Conservation (phyloP, 202 grass and related monocot genomes). For the Dendrocalamus latiflorus region DNA sequence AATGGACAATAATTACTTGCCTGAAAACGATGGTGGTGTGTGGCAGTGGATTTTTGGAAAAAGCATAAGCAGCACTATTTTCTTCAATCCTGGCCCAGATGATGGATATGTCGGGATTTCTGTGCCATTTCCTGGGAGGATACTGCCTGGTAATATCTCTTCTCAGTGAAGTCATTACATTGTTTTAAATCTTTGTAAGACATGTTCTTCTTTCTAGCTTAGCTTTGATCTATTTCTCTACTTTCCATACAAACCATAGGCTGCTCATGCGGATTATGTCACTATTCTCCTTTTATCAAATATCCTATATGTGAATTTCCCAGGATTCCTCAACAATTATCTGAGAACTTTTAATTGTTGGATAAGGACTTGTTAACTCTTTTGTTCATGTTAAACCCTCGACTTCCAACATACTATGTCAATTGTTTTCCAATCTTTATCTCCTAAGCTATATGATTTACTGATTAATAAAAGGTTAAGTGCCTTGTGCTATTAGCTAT, state of each 20-base stretch:
- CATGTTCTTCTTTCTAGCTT: neutral
- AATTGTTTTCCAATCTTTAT: neutral
- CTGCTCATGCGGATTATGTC: neutral
- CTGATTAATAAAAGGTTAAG: neutral
- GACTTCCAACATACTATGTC: neutral
- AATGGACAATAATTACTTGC: constrained; percentile 80
- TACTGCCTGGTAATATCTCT: constrained; percentile 60
- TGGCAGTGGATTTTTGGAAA: constrained; percentile 97
- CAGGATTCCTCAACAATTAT: neutral
- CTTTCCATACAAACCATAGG: constrained; percentile 7
- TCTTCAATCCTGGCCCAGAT: constrained; percentile 57
- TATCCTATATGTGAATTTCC: no score
- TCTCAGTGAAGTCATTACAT: neutral
- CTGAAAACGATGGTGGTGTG: constrained; percentile 74
- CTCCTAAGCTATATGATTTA: neutral
- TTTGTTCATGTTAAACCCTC: neutral
- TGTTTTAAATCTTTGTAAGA: neutral
- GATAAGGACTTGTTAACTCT: neutral
- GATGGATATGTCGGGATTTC: neutral
- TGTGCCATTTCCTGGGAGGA: constrained; percentile 32
- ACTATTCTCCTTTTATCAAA: neutral
- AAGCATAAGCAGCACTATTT: constrained; percentile 61
- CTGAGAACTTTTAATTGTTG: neutral
- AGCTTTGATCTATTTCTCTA: neutral
- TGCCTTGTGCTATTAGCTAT: neutral